phyloP scores from a whole-genome alignment of 768 basidiomycete genomes.

The Lactarius pseudohatsudake region DNA sequence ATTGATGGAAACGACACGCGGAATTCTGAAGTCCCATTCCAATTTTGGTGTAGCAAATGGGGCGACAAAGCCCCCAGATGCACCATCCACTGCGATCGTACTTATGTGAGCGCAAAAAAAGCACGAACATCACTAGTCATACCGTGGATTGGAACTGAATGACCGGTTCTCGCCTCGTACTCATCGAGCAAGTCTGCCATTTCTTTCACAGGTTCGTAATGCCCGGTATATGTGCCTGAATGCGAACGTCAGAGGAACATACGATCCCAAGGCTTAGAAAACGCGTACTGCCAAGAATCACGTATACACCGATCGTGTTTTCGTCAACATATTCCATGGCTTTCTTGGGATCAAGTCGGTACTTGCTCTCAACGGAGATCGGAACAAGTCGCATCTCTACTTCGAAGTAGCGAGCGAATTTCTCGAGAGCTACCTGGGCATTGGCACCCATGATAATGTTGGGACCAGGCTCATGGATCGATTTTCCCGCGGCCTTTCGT shows the following conservation, averaged over 20 bases:
- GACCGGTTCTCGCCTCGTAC: conserved; percentile 50
- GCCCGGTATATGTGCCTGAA: conserved; percentile 49
- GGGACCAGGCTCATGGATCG: conserved; percentile 64
- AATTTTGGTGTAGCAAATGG: conserved; percentile 57
- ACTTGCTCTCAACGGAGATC: conserved; percentile 64
- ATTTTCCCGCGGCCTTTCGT: conserved; percentile 64
- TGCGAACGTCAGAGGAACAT: conserved; percentile 6
- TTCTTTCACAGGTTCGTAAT: conserved; percentile 79
- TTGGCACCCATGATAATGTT: conserved; percentile 68
- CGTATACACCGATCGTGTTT: conserved; percentile 70
- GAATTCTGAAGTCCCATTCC: conserved; percentile 59
- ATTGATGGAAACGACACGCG: conserved; percentile 59
- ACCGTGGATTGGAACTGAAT: conserved; percentile 46
- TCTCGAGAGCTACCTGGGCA: conserved; percentile 69
- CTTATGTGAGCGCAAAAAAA: conserved; percentile 25
- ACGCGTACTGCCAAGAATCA: conserved; percentile 51
- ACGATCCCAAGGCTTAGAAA: background rate
- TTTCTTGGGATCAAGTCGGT: conserved; percentile 70
- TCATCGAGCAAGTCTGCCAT: conserved; percentile 72
- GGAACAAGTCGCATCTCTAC: conserved; percentile 67
- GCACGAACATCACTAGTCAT: background rate
- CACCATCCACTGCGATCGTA: conserved; percentile 48
- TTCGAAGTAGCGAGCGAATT: conserved; percentile 68
- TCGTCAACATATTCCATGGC: conserved; percentile 68
- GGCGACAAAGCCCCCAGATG: conserved; percentile 62